Percentiles rank a stretch among this genome's conserved stretches.
These are phyloP conservation scores for Neoboletus magnificus DNA, from an alignment of 768 basidiomycete species.

Conservation along the genomic window DNA sequence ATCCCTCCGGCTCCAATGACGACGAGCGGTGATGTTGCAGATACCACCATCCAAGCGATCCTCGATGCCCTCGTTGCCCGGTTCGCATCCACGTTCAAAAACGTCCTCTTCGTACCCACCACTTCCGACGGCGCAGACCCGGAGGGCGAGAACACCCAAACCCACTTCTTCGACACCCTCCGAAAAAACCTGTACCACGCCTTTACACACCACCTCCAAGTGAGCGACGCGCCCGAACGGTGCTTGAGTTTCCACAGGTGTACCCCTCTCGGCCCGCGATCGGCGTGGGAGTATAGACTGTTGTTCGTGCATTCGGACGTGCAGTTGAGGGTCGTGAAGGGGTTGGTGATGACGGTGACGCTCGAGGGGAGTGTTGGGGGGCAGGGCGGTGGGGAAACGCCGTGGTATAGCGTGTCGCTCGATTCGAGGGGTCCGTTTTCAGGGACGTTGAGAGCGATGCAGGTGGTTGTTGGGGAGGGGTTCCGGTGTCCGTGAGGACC, in stretches of 20 bases:
- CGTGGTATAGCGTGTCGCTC: background rate
- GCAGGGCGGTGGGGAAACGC: background rate
- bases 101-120: background rate
- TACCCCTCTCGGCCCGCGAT: background rate
- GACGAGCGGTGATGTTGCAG: too few relatives aligned
- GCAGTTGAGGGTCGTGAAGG: background rate
- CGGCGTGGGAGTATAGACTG: conserved; percentile 4
- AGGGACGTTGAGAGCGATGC: conserved; percentile 1
- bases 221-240: background rate
- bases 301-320: background rate
- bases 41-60: background rate
- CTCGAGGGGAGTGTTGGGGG: background rate
- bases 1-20: background rate
- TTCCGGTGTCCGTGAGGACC: background rate
- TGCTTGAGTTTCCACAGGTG: background rate
- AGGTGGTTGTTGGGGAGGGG: conserved; percentile 3
- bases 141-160: background rate
- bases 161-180: conserved; percentile 4
- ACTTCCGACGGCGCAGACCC: too few relatives aligned
- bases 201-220: conserved; percentile 1
- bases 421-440: background rate
- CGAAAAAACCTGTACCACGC: background rate
- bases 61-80: conserved; percentile 3
- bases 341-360: conserved; percentile 8
- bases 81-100: background rate